Percentiles rank a stretch among this genome's conserved stretches.
Evolutionary conservation across 805 yeast genomes (phyloP).

Genomic region (Pachysolen tannophilus): DNA sequence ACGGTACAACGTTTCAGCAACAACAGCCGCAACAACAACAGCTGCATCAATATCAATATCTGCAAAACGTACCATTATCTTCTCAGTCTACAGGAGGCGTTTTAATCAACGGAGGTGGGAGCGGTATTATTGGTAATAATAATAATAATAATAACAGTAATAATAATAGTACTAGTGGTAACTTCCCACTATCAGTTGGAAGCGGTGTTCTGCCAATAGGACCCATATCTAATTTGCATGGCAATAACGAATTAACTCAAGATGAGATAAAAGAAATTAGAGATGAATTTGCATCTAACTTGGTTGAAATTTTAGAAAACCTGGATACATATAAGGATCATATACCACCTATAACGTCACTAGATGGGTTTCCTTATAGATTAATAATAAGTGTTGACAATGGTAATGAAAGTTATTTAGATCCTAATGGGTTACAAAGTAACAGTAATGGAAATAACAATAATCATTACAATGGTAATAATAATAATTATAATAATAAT

Average conservation of each 20-base stretch:
- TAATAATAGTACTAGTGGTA: constrained; percentile 1
- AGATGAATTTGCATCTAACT: constrained; percentile 29
- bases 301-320: constrained; percentile 40
- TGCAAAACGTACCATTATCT: constrained; percentile 4
- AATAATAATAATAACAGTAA: constrained; percentile 10
- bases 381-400: constrained; percentile 24
- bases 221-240: not conserved
- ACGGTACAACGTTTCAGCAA: too few relatives aligned
- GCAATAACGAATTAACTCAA: constrained; percentile 7
- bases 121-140: constrained; percentile 9
- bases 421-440: not conserved
- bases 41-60: constrained; percentile 3
- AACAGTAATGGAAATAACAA: not conserved
- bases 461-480: not conserved
- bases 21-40: constrained; percentile 18
- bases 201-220: not conserved
- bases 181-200: not conserved
- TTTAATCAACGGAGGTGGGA: not conserved
- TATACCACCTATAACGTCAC: constrained; percentile 66
- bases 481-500: not conserved
- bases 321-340: constrained; percentile 53
- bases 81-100: constrained; percentile 6
- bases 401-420: constrained; percentile 10
- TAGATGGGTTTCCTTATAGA: constrained; percentile 61
- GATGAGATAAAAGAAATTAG: constrained; percentile 19